Percentiles rank a stretch among this genome's conserved stretches.
phyloP scores from a whole-genome alignment of 2,329 filamentous ascomycete genomes.

The Fusarium begoniae region DNA sequence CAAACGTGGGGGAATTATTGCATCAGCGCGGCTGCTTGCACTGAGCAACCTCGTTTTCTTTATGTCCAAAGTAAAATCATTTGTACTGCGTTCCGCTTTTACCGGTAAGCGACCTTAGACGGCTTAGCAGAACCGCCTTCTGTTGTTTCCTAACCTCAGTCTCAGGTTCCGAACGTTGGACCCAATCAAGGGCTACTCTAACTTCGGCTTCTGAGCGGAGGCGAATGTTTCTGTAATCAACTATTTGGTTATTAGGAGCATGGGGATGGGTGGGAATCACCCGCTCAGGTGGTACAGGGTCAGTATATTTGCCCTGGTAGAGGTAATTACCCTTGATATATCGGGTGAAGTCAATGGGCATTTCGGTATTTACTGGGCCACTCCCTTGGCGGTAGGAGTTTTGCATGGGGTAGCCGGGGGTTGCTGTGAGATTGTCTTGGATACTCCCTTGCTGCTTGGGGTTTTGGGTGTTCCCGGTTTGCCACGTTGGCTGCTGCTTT shows the following conservation, averaged over 20 bases:
- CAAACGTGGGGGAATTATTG: constrained; percentile 6
- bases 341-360: constrained; percentile 8
- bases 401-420: background rate
- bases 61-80: constrained; percentile 16
- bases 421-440: background rate
- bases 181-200: constrained; percentile 68
- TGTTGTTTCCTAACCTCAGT: constrained; percentile 33
- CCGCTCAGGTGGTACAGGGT: constrained; percentile 3
- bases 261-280: constrained; percentile 9
- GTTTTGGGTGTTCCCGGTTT: constrained; percentile 10
- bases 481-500: constrained; percentile 12
- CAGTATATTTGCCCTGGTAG: background rate
- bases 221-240: constrained; percentile 47
- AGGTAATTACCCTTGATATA: constrained; percentile 28
- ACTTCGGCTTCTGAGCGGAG: constrained; percentile 71
- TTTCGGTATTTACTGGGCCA: constrained; percentile 4
- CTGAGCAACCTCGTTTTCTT: constrained; percentile 13
- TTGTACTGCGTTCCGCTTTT: constrained; percentile 1
- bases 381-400: constrained; percentile 20
- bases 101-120: constrained; percentile 27
- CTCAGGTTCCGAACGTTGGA: constrained; percentile 54
- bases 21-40: constrained; percentile 11
- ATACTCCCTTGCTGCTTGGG: constrained; percentile 11
- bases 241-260: background rate
- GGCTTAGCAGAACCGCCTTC: constrained; percentile 32